These are phyloP conservation scores for Albatrellus ellisii DNA, from an alignment of 768 basidiomycete genomes.

Conservation along the genomic window DNA sequence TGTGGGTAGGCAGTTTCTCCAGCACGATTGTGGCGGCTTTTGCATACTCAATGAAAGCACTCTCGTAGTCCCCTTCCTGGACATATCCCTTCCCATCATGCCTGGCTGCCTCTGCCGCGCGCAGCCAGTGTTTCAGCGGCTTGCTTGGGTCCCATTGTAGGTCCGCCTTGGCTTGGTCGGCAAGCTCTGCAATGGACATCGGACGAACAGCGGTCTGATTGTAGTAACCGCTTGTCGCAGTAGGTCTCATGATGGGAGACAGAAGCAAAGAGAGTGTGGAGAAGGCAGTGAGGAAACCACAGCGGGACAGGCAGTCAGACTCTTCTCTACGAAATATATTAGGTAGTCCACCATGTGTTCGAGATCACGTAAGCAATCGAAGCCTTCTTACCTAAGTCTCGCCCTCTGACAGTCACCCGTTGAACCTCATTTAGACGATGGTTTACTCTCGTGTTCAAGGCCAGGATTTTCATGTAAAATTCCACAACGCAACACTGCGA, in stretches of 20 bases:
- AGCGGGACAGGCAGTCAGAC: background rate
- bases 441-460: too few species aligned
- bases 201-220: constrained; percentile 25
- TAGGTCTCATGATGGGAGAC: background rate
- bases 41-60: constrained; percentile 61
- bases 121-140: constrained; percentile 55
- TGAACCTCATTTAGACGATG: too few species aligned
- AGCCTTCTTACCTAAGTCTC: too few species aligned
- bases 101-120: constrained; percentile 49
- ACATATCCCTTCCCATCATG: constrained; percentile 36
- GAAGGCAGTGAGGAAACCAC: background rate
- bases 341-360: background rate
- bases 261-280: background rate
- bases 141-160: constrained; percentile 44
- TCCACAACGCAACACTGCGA: too few species aligned
- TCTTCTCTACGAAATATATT: background rate
- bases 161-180: constrained; percentile 41
- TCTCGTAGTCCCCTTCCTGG: constrained; percentile 45
- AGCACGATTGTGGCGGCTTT: constrained; percentile 67
- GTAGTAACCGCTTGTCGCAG: background rate
- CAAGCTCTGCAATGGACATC: constrained; percentile 51
- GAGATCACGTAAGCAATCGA: too few species aligned
- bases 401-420: too few species aligned
- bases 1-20: constrained; percentile 65
- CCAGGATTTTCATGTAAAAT: too few species aligned